Evolutionary conservation across 1,139 yeast species (phyloP).

Genomic region (Barnettozyma hawaiiensis): DNA sequence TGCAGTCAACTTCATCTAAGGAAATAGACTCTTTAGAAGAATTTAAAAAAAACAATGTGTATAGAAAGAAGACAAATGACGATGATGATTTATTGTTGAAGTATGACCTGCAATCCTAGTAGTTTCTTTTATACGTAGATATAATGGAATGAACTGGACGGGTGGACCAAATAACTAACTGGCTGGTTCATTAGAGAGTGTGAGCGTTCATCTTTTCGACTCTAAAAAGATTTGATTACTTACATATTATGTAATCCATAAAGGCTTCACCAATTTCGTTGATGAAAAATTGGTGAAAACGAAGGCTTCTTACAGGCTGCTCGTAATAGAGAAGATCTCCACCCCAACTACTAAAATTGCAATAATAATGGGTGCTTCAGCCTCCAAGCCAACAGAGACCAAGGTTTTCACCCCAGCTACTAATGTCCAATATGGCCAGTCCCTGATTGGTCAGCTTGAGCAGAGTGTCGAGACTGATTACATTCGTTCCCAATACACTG

Average conservation of each 20-base stretch:
- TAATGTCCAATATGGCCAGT: slow-evolving; percentile 68
- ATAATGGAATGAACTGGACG: no score
- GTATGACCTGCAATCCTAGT: no score
- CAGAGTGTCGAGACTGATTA: slow-evolving; percentile 72
- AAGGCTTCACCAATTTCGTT: neutral
- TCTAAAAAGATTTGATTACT: no score
- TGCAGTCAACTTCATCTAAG: slow-evolving; percentile 17
- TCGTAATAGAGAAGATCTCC: no score
- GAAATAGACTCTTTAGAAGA: neutral
- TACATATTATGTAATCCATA: neutral
- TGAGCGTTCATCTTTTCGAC: no score
- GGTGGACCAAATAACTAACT: no score
- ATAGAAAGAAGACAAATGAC: neutral
- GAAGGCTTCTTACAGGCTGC: neutral
- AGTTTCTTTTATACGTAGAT: no score
- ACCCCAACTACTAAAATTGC: neutral
- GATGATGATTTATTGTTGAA: neutral
- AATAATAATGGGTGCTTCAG: slow-evolving; percentile 46
- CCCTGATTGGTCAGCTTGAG: slow-evolving; percentile 67
- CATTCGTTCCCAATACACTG: slow-evolving; percentile 75
- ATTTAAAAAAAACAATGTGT: neutral
- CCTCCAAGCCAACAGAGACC: slow-evolving; percentile 54
- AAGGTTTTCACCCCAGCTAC: slow-evolving; percentile 65
- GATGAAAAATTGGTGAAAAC: slow-evolving; percentile 1
- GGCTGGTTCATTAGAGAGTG: no score